A percentile compares a stretch with the other conserved stretches of the same genome.
These are phyloP conservation scores for Volvox carteri DNA, from an alignment of 163 green algal species.

Conservation along the genomic window DNA sequence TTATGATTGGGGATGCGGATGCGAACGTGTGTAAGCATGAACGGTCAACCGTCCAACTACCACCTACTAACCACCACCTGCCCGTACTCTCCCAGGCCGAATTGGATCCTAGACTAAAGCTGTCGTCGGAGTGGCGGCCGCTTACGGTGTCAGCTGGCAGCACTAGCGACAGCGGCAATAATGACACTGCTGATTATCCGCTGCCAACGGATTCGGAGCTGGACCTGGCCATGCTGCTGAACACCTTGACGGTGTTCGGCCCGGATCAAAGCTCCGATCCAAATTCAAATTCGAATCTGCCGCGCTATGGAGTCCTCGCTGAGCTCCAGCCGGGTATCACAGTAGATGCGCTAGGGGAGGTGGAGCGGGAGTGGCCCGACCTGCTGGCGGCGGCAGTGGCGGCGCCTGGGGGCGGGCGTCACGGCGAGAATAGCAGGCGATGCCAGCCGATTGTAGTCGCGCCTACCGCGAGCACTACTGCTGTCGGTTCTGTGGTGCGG, in stretches of 20 bases:
- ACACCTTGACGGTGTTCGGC: too few species aligned
- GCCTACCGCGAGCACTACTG: too few species aligned
- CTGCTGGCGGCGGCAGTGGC: not conserved
- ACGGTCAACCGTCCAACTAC: not conserved
- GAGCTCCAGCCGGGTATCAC: not conserved
- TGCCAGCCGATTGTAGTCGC: not conserved
- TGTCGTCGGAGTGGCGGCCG: not conserved
- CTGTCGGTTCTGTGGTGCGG: not conserved
- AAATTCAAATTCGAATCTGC: too few species aligned
- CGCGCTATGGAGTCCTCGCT: not conserved
- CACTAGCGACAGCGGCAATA: not conserved
- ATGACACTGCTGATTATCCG: not conserved
- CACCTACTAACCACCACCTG: not conserved
- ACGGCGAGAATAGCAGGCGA: too few species aligned
- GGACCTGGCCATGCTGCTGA: not conserved
- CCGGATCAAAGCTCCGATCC: not conserved
- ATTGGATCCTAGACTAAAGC: not conserved
- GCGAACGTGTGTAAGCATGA: not conserved
- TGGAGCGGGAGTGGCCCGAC: not conserved
- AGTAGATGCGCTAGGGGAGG: not conserved
- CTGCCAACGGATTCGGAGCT: not conserved
- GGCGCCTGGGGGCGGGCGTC: too few species aligned
- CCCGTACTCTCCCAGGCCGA: not conserved
- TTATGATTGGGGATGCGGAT: not conserved
- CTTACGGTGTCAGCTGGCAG: not conserved